phyloP scores from a whole-genome alignment of 108 stramenopile species.

The Cyclotella cryptica region DNA sequence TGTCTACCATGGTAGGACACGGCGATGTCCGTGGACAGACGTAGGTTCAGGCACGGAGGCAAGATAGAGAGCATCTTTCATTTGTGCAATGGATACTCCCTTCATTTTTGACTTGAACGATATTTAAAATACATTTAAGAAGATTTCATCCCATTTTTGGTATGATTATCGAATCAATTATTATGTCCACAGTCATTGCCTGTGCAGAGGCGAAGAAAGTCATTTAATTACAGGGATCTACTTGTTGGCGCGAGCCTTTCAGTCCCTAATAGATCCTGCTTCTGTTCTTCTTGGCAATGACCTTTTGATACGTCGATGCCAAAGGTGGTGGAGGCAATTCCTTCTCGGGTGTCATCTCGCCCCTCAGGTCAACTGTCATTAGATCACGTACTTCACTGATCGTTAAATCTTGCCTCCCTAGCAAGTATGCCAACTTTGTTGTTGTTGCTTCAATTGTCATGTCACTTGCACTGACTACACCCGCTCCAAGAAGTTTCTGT shows the following conservation, averaged over 20 bases:
- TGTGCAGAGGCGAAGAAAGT: no score
- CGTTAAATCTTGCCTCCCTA: conserved; percentile 34
- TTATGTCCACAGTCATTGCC: no score
- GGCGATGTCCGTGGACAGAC: background rate
- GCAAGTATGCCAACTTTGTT: conserved; percentile 72
- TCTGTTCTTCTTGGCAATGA: background rate
- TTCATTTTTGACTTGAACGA: conserved; percentile 23
- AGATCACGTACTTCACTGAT: no score
- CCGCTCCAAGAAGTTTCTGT: conserved; percentile 33
- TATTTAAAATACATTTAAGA: conserved; percentile 8
- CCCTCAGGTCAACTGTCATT: no score
- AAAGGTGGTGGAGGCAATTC: background rate
- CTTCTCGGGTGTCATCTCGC: no score
- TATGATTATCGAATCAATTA: no score
- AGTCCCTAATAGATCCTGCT: background rate
- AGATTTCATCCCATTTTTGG: no score
- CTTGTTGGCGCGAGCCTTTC: background rate
- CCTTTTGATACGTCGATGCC: background rate
- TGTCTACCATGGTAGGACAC: background rate
- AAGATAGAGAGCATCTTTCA: conserved; percentile 27
- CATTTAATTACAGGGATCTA: no score
- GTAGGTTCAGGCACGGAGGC: conserved; percentile 7
- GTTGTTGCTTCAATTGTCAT: conserved; percentile 80
- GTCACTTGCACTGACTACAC: conserved; percentile 74
- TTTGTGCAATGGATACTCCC: conserved; percentile 32